phyloP scores from a whole-genome alignment of 2,329 filamentous ascomycete species.

The Pseudovirgaria hyperparasitica region DNA sequence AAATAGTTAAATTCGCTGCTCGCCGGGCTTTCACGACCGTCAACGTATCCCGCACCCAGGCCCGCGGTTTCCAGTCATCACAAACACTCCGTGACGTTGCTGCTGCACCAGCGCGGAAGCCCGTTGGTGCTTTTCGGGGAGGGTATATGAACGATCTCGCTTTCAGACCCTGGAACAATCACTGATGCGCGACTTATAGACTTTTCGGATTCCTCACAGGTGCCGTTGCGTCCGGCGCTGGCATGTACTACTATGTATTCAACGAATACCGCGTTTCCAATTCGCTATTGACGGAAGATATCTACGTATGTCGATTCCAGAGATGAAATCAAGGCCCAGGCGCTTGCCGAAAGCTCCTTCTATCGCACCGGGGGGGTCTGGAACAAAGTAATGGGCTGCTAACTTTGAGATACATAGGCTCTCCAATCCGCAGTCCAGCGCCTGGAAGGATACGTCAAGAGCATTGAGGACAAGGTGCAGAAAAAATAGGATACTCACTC shows the following conservation, averaged over 20 bases:
- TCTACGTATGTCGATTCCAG: conserved; percentile 85
- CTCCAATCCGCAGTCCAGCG: conserved; percentile 79
- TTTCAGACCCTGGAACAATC: neutral
- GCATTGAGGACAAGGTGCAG: conserved; percentile 64
- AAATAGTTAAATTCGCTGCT: conserved; percentile 20
- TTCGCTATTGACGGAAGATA: conserved; percentile 86
- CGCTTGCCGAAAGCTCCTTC: conserved; percentile 1
- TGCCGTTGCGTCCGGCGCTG: conserved; percentile 62
- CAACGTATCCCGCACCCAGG: too few relatives aligned
- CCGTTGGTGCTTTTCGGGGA: conserved; percentile 58
- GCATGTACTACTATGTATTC: conserved; percentile 84
- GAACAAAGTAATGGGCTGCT: neutral
- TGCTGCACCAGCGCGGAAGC: conserved; percentile 42
- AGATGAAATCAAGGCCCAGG: too few relatives aligned
- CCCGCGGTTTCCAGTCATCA: too few relatives aligned
- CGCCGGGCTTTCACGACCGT: conserved; percentile 8
- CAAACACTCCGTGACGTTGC: conserved; percentile 24
- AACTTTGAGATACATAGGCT: conserved; percentile 40
- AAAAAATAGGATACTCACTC: too few relatives aligned
- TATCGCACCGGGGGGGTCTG: neutral
- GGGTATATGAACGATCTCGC: conserved; percentile 33
- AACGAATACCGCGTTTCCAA: conserved; percentile 91
- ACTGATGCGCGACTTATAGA: conserved; percentile 32
- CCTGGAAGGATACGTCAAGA: conserved; percentile 71
- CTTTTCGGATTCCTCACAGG: conserved; percentile 87